Percentiles rank a stretch among this genome's conserved stretches.
Evolutionary conservation across 129 eudicot species (phyloP).

Genomic region (Tagetes erecta): DNA sequence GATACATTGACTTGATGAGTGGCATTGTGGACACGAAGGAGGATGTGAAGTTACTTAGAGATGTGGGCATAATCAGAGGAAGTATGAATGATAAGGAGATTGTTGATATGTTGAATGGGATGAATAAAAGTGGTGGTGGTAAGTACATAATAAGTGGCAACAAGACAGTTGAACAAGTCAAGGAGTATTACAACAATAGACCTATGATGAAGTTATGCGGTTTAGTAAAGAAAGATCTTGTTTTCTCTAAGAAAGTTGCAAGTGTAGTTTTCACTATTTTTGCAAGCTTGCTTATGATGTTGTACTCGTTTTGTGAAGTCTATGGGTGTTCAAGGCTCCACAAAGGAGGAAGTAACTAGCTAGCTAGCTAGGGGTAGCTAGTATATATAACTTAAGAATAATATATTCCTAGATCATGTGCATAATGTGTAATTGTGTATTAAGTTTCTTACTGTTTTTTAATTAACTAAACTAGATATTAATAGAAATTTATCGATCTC

Average conservation of each 20-base stretch:
- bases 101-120: conserved; percentile 46
- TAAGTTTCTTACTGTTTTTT: background rate
- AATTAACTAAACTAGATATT: too few relatives aligned
- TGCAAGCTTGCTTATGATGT: conserved; percentile 17
- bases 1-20: conserved; percentile 46
- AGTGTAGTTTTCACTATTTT: conserved; percentile 17
- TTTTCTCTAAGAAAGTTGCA: conserved; percentile 27
- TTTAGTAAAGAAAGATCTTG: conserved; percentile 21
- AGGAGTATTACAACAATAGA: conserved; percentile 33
- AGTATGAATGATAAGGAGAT: conserved; percentile 28
- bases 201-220: conserved; percentile 27
- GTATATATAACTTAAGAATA: too few relatives aligned
- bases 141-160: background rate
- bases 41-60: conserved; percentile 37
- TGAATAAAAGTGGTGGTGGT: conserved; percentile 15
- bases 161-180: conserved; percentile 18
- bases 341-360: conserved; percentile 8
- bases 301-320: conserved; percentile 48
- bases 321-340: conserved; percentile 36
- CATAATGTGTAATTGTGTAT: background rate
- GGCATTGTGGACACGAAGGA: conserved; percentile 45
- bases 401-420: background rate
- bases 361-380: too few relatives aligned
- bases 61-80: conserved; percentile 28
- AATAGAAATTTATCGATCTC: too few relatives aligned